Base-by-base conservation (phyloP, 768 basidiomycete genomes). In the Boletus barrowsii region DNA sequence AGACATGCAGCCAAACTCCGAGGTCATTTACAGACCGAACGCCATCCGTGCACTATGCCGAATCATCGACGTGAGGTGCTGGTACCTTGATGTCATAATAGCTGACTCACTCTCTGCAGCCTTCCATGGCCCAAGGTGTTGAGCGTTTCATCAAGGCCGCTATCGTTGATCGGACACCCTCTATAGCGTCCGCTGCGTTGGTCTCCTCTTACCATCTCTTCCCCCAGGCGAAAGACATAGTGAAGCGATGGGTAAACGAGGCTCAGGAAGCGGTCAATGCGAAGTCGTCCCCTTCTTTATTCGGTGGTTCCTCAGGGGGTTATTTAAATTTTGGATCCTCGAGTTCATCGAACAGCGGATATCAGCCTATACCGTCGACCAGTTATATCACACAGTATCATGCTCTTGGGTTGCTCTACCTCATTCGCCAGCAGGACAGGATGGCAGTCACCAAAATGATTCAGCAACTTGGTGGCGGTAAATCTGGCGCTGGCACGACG, bases 391-490 rank as follows among this genome's bases (percentile, higher is more conserved):
- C 93, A 29, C 97, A 99, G 74, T 99, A 98, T 72, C 97, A 98
- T 67, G 95, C 93, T 3, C 78, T 99, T 35, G 96, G 96, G 18
- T 75, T 98, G 53, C 76, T 99, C 41, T 98, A 96, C 71, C 76
- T 93, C 56, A 98, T 99, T 65, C 85, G 97, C 42, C 93, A 96
- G 68, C 94, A 97, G 68, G 97, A 99, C 73, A 80, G 97, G 58
- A 99, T 98, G 97, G 97, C 97, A 4, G 85, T 98, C 33, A 98
- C 93, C 29, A 99, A 98, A 76, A 96, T 98, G 93, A 95, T 99
- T 47, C 96, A 98, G 71, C 96, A 98, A 69, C 81, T 98, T 17
- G 92, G 90, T 42, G 91, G 91, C 6, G 91, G 91, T 14, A 90
- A 90, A 64, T 86, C 88, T 37, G 90, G 90, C 29, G 79, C 87